A percentile compares a stretch with the other conserved stretches of the same genome.
These are phyloP conservation scores for Parasarocladium wereldwijsianum DNA, from an alignment of 2,329 filamentous ascomycete genomes.

Conservation along the genomic window DNA sequence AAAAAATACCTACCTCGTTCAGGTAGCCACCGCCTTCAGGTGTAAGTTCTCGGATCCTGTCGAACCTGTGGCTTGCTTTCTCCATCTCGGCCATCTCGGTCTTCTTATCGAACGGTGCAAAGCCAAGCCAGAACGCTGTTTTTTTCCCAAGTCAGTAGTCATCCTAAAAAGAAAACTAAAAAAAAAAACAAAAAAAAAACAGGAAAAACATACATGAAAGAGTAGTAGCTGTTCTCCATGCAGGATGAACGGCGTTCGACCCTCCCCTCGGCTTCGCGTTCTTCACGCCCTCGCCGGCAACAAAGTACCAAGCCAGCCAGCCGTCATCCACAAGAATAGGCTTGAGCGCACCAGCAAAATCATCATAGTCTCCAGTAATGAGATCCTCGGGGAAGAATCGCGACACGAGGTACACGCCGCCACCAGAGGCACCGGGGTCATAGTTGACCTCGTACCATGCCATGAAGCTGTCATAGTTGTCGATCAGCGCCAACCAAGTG, in stretches of 20 bases:
- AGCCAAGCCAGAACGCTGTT: not conserved
- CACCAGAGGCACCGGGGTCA: conserved; percentile 20
- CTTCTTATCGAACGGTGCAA: not conserved
- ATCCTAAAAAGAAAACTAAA: not conserved
- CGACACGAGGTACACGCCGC: conserved; percentile 23
- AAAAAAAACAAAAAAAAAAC: not conserved
- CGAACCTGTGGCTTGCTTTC: conserved; percentile 9
- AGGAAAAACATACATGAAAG: conserved; percentile 1
- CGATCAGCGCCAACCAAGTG: conserved; percentile 7
- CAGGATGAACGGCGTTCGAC: conserved; percentile 30
- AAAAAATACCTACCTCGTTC: conserved; percentile 23
- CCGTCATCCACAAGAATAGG: conserved; percentile 15
- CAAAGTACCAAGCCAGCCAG: conserved; percentile 20
- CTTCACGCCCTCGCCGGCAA: conserved; percentile 28
- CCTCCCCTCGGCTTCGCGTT: conserved; percentile 28
- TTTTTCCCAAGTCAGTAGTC: not conserved
- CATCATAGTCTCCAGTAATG: conserved; percentile 19
- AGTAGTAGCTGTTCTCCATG: conserved; percentile 27
- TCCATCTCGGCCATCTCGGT: conserved; percentile 13
- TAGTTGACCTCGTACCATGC: conserved; percentile 21
- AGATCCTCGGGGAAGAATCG: conserved; percentile 24
- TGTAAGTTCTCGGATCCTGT: conserved; percentile 7
- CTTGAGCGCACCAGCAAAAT: conserved; percentile 21
- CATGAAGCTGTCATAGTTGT: conserved; percentile 20
- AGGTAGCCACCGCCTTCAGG: conserved; percentile 27